phyloP scores from a whole-genome alignment of 1,139 yeast species.

The Fermentozyma sake region DNA sequence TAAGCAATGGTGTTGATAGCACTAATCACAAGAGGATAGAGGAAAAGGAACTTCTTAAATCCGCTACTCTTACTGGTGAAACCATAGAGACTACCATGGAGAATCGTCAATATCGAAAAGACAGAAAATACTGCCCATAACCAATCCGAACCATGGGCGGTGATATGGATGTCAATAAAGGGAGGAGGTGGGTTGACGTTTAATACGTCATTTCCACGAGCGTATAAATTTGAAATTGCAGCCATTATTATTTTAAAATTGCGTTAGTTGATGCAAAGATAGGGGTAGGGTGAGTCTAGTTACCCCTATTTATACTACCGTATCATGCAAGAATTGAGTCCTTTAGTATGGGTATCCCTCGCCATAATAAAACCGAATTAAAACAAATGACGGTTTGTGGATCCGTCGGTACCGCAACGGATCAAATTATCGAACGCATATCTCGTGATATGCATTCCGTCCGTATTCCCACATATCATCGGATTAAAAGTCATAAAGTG shows the following conservation, averaged over 20 bases:
- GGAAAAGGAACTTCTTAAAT: constrained; percentile 38
- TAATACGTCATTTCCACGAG: constrained; percentile 44
- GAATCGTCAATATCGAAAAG: constrained; percentile 41
- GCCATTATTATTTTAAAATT: constrained; percentile 1
- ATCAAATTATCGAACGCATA: too few relatives aligned
- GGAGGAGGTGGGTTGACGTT: constrained; percentile 40
- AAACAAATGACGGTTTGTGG: too few relatives aligned
- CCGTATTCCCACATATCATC: too few relatives aligned
- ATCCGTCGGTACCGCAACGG: too few relatives aligned
- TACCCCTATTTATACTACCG: too few relatives aligned
- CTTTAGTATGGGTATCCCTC: too few relatives aligned
- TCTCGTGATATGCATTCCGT: too few relatives aligned
- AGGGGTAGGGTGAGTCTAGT: too few relatives aligned
- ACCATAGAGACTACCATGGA: constrained; percentile 36
- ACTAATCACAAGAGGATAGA: constrained; percentile 43
- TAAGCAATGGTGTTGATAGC: constrained; percentile 49
- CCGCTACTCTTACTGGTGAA: constrained; percentile 31
- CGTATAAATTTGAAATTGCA: constrained; percentile 11
- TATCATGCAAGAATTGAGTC: too few relatives aligned
- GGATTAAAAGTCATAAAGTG: too few relatives aligned
- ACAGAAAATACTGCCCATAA: constrained; percentile 61
- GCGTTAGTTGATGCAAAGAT: background rate
- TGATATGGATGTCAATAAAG: constrained; percentile 46
- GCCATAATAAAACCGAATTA: too few relatives aligned
- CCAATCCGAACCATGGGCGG: constrained; percentile 64